Evolutionary conservation across 768 basidiomycete species (phyloP).

Genomic region (Xerocomellus intermedius): DNA sequence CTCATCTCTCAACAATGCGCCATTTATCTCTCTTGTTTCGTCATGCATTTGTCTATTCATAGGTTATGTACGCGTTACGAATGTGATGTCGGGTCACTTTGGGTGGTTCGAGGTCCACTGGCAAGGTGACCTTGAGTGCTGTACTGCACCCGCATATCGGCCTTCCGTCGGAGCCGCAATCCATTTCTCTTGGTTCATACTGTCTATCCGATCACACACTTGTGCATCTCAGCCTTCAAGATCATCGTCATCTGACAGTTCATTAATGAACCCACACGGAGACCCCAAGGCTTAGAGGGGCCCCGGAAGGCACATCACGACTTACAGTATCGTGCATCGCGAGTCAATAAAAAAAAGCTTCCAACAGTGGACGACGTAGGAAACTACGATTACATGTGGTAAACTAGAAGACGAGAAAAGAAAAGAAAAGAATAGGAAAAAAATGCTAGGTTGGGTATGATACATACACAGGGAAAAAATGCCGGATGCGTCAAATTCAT

Average conservation of each 20-base stretch:
- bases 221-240: not conserved
- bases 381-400: not conserved
- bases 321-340: not conserved
- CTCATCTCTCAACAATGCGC: not conserved
- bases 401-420: not conserved
- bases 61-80: not conserved
- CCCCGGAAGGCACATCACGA: no score
- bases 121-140: no score
- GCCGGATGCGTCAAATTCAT: constrained; percentile 16
- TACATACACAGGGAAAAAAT: constrained; percentile 13
- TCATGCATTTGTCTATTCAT: not conserved
- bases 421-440: not conserved
- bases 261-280: constrained; percentile 7
- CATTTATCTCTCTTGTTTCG: not conserved
- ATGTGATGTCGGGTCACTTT: not conserved
- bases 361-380: not conserved
- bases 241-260: not conserved
- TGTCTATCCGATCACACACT: not conserved
- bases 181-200: not conserved
- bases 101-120: not conserved
- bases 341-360: not conserved
- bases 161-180: not conserved
- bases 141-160: not conserved
- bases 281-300: not conserved
- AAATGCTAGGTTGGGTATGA: constrained; percentile 10